These are phyloP conservation scores for Leccinum subtestaceum DNA, from an alignment of 768 basidiomycete genomes.

Conservation along the genomic window DNA sequence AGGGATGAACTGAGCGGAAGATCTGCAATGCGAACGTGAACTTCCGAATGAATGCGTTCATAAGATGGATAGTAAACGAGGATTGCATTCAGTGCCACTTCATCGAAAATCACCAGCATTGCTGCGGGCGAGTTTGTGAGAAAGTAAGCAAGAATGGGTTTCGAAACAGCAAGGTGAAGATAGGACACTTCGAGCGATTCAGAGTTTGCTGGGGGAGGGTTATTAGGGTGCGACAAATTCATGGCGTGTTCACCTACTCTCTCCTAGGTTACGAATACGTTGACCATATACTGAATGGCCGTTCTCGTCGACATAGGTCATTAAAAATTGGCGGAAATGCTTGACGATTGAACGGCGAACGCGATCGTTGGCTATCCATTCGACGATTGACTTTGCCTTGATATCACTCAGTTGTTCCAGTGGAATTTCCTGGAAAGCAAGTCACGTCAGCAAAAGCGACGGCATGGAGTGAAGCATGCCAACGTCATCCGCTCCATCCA, in stretches of 20 bases:
- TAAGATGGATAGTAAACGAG: slow-evolving; percentile 95
- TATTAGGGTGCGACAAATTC: slow-evolving; percentile 13
- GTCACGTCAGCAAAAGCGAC: slow-evolving; percentile 13
- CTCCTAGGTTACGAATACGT: slow-evolving; percentile 89
- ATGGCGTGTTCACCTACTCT: slow-evolving; percentile 56
- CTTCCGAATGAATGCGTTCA: slow-evolving; percentile 95
- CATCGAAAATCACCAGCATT: slow-evolving; percentile 93
- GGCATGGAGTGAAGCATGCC: slow-evolving; percentile 25
- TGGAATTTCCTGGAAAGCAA: slow-evolving; percentile 72
- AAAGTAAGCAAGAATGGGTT: slow-evolving; percentile 96
- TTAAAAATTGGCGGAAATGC: slow-evolving; percentile 93
- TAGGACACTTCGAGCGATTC: slow-evolving; percentile 98
- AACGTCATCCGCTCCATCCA: slow-evolving; percentile 86
- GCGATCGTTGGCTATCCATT: slow-evolving; percentile 94
- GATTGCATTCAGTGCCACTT: slow-evolving; percentile 91
- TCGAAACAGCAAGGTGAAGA: slow-evolving; percentile 87
- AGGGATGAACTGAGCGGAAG: slow-evolving; percentile 87
- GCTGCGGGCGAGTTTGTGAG: slow-evolving; percentile 90
- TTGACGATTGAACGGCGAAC: slow-evolving; percentile 87
- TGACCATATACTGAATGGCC: slow-evolving; percentile 93
- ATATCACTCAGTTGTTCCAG: slow-evolving; percentile 96
- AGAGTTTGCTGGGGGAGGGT: slow-evolving; percentile 67
- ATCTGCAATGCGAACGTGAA: slow-evolving; percentile 95
- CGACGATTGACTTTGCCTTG: slow-evolving; percentile 94
- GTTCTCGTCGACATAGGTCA: slow-evolving; percentile 92